Conservation (phyloP, 441 rosid genomes). For the Populus hybrid region DNA sequence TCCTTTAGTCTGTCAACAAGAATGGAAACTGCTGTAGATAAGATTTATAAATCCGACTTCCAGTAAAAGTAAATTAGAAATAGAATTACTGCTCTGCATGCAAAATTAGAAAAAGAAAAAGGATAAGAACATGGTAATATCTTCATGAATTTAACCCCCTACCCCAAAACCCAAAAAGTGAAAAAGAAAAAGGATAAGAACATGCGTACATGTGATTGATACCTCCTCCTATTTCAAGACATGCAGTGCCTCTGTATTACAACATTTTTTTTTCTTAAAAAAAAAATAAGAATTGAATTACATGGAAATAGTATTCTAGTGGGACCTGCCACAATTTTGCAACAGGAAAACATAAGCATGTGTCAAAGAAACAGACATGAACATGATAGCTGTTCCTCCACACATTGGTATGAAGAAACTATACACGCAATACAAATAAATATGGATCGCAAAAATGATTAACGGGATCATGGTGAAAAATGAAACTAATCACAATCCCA, state of each 20-base stretch:
- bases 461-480: neutral
- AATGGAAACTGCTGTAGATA: neutral
- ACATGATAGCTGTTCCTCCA: constrained; percentile 26
- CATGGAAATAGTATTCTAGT: constrained; percentile 1
- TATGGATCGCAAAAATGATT: neutral
- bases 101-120: neutral
- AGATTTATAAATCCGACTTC: neutral
- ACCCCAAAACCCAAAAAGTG: neutral
- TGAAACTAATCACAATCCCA: constrained; percentile 2
- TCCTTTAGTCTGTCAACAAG: neutral
- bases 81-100: neutral
- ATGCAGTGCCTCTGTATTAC: neutral
- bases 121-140: neutral
- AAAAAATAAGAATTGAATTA: neutral
- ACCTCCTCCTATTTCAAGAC: constrained; percentile 11
- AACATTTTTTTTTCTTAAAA: neutral
- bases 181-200: neutral
- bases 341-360: constrained; percentile 19
- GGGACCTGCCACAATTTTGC: constrained; percentile 21
- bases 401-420: constrained; percentile 15
- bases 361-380: constrained; percentile 25
- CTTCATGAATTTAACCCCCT: constrained; percentile 2
- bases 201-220: neutral
- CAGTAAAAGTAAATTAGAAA: constrained; percentile 1
- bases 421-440: constrained; percentile 8